phyloP scores from a whole-genome alignment of 75 land plant genomes.

The Pinus taeda region DNA sequence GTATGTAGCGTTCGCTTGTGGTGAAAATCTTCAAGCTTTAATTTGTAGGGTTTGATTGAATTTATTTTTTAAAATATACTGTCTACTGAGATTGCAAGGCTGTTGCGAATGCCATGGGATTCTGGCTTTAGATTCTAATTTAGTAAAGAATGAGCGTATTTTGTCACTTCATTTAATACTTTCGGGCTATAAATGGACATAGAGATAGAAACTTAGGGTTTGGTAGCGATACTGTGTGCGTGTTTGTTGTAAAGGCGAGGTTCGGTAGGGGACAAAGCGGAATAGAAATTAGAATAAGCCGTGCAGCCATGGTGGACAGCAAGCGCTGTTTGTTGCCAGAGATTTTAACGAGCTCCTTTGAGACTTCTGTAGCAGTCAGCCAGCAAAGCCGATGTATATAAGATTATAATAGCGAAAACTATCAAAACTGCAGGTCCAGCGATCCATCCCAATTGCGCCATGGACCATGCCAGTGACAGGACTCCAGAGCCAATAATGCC shows the following conservation, averaged over 20 bases:
- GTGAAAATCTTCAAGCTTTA: not conserved
- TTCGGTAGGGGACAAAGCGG: not conserved
- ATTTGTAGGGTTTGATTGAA: not conserved
- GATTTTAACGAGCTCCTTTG: slow-evolving; percentile 22
- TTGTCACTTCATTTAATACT: not conserved
- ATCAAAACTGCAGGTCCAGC: slow-evolving; percentile 39
- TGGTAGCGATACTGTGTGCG: not conserved
- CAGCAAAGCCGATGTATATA: slow-evolving; percentile 45
- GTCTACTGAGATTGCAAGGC: not conserved
- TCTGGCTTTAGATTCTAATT: slow-evolving; percentile 2
- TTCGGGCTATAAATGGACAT: not conserved
- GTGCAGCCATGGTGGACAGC: slow-evolving; percentile 37
- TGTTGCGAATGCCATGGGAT: not conserved
- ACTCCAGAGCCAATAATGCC: slow-evolving; percentile 71
- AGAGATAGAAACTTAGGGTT: not conserved
- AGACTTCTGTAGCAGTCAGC: slow-evolving; percentile 57
- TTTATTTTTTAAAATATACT: not conserved
- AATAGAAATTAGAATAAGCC: slow-evolving; percentile 1
- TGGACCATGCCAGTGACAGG: slow-evolving; percentile 55
- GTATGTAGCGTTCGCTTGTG: not conserved
- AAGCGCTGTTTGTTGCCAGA: slow-evolving; percentile 34
- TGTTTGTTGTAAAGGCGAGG: not conserved
- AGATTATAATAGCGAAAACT: slow-evolving; percentile 37
- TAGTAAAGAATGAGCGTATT: not conserved
- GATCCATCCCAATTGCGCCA: slow-evolving; percentile 63